Evolutionary conservation across 148 eudicot genomes (phyloP).

Genomic region (Pouteria glomerata): DNA sequence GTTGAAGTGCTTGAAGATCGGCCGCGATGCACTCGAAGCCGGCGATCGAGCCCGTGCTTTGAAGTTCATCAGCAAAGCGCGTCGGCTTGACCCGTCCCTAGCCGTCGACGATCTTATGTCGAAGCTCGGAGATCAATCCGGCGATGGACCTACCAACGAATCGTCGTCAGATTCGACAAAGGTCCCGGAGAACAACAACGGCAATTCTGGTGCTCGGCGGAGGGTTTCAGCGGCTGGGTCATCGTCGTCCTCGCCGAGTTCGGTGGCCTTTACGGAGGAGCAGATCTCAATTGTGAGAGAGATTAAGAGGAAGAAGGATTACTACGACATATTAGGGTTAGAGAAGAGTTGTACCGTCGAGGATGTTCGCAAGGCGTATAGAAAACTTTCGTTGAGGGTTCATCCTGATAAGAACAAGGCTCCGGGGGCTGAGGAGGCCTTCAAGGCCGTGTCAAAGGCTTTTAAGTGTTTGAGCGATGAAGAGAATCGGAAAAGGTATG

Average conservation of each 20-base stretch:
- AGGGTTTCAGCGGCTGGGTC: conserved; percentile 29
- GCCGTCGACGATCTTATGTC: conserved; percentile 27
- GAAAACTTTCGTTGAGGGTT: conserved; percentile 52
- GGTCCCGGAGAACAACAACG: background rate
- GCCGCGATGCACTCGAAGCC: conserved; percentile 21
- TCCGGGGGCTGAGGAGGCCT: conserved; percentile 59
- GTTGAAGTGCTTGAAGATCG: conserved; percentile 38
- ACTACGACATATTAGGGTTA: conserved; percentile 47
- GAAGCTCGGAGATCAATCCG: conserved; percentile 8
- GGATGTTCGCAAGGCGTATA: conserved; percentile 46
- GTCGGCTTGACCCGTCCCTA: conserved; percentile 44
- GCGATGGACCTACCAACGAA: conserved; percentile 13
- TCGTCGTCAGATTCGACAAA: background rate
- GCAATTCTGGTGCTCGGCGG: conserved; percentile 20
- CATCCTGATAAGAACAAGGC: conserved; percentile 58
- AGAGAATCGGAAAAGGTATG: conserved; percentile 40
- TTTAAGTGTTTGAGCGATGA: conserved; percentile 50
- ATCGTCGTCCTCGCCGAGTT: conserved; percentile 10
- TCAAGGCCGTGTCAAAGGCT: conserved; percentile 48
- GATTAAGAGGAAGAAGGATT: conserved; percentile 48
- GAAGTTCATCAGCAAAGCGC: conserved; percentile 43
- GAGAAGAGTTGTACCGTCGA: conserved; percentile 39
- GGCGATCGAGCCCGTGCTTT: conserved; percentile 39
- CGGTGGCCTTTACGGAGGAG: conserved; percentile 34
- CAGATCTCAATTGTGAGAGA: conserved; percentile 45